These are phyloP conservation scores for Cytospora leucostoma DNA, from an alignment of 2,329 filamentous ascomycete genomes.

Conservation along the genomic window DNA sequence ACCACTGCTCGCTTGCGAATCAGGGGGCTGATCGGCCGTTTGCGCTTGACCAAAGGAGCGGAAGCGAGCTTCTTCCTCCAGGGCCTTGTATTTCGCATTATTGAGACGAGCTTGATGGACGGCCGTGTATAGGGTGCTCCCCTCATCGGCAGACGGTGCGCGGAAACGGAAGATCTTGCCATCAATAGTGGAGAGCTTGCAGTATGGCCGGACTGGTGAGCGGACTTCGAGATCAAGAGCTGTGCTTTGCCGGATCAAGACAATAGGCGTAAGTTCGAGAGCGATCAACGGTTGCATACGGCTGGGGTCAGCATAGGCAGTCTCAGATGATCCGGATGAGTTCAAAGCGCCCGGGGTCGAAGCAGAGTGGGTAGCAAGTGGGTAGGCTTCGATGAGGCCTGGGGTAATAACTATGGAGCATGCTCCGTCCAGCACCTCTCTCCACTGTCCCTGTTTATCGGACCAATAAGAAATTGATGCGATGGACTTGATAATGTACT, in stretches of 20 bases:
- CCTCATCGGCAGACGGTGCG: conserved; percentile 73
- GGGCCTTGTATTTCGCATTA: conserved; percentile 81
- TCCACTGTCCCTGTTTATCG: conserved; percentile 61
- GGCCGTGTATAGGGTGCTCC: conserved; percentile 77
- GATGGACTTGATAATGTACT: conserved; percentile 49
- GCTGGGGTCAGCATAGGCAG: conserved; percentile 34
- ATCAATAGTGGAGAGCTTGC: conserved; percentile 66
- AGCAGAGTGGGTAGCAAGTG: conserved; percentile 41
- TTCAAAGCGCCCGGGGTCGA: conserved; percentile 36
- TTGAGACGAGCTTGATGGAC: conserved; percentile 89
- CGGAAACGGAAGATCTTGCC: conserved; percentile 86
- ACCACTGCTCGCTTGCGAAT: conserved; percentile 46
- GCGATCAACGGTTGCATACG: conserved; percentile 57
- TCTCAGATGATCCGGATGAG: conserved; percentile 39
- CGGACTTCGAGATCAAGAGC: conserved; percentile 92
- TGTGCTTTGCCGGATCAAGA: conserved; percentile 86
- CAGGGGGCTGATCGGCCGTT: conserved; percentile 50
- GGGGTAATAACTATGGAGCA: conserved; percentile 59
- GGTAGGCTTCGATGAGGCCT: conserved; percentile 60
- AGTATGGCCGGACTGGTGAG: conserved; percentile 75
- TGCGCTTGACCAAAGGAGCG: conserved; percentile 68
- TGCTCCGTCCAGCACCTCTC: conserved; percentile 53
- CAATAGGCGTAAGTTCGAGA: conserved; percentile 86
- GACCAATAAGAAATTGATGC: conserved; percentile 65
- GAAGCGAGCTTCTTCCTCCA: conserved; percentile 68